These are phyloP conservation scores for Pleomassaria siparia DNA, from an alignment of 2,329 filamentous ascomycete species.

Conservation along the genomic window DNA sequence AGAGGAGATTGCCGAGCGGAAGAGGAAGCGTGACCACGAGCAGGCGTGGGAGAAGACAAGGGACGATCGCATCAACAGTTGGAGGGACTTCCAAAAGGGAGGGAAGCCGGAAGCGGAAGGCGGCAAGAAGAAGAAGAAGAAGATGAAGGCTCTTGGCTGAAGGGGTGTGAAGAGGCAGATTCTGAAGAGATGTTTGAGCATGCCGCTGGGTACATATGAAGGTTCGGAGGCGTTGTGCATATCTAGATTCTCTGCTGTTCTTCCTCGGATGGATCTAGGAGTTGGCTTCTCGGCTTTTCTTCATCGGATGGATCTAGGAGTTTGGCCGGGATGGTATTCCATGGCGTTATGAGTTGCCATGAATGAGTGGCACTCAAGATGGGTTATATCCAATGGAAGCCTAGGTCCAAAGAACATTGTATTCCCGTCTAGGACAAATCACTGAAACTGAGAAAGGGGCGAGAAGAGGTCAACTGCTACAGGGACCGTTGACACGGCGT, in stretches of 20 bases:
- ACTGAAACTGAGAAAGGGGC: neutral
- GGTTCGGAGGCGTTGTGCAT: neutral
- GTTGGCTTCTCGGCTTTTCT: too few species aligned
- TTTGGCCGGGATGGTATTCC: constrained; percentile 1
- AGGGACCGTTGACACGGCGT: neutral
- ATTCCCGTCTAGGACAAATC: too few species aligned
- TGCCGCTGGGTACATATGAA: neutral
- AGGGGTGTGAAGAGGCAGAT: neutral
- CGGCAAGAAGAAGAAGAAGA: constrained; percentile 50
- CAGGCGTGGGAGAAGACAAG: constrained; percentile 93
- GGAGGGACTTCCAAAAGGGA: constrained; percentile 84
- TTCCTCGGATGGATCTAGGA: neutral
- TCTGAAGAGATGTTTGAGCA: neutral
- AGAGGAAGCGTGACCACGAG: constrained; percentile 76
- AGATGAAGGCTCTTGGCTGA: constrained; percentile 55
- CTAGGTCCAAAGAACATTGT: too few species aligned
- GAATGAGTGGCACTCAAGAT: neutral
- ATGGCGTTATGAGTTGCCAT: neutral
- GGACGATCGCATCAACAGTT: constrained; percentile 88
- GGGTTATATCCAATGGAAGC: too few species aligned
- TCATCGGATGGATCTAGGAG: neutral
- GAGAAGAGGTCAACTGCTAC: neutral
- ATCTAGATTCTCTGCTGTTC: neutral
- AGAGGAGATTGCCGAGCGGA: constrained; percentile 70
- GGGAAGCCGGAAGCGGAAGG: constrained; percentile 51